Base-by-base conservation (phyloP, 1,284 basidiomycete species). In the Mycosarcoma maydis region DNA sequence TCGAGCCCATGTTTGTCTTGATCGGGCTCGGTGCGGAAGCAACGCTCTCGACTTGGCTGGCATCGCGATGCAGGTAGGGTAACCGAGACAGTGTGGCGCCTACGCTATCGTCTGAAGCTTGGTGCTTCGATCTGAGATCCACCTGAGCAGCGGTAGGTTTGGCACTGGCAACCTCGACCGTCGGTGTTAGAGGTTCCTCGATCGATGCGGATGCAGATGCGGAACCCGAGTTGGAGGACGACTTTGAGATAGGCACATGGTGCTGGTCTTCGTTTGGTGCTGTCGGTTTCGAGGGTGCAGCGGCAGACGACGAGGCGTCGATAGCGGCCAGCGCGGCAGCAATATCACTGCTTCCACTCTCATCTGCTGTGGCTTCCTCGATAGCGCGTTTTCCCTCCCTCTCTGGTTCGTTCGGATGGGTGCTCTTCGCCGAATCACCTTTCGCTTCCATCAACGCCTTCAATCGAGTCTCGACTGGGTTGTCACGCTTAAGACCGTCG, bases 391-490 rank as follows among this genome's bases (percentile, higher is more conserved):
- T 32, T 14, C 4, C 16, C 20, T 44, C 51, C n/a, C 10, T 17
- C 26, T 37, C 47, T 23, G 27, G 26, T 19, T 19, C 41, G 9
- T 41, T 22, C 16, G 19, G 29, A 17, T 44, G 42, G 10, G n/a
- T 3, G 20, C 6, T 8, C 36, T 37, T 37, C 8, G n/a, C 29
- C n/a, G 51, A 47, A 4, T 29, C 32, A 5, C 7, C 22, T 16
- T 41, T 37, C 3, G 47, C 46, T 9, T 46, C 55, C 43, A 75
- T 34, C 1, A 77, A 62, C 16, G 75, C 75, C 50, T 73, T 75
- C 26, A 77, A 57, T 20, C 75, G 37, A 26, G 75, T 59, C 43
- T 76, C 61, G 0, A 76, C 66, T 44, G 71, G 72, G 6, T 46
- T 17, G 4, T 58, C 66, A 5, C 54, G 40, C 41, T 53, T 59